Base-by-base conservation (phyloP, 371 early-diverging fungal species). In the Actinomortierella ambigua region DNA sequence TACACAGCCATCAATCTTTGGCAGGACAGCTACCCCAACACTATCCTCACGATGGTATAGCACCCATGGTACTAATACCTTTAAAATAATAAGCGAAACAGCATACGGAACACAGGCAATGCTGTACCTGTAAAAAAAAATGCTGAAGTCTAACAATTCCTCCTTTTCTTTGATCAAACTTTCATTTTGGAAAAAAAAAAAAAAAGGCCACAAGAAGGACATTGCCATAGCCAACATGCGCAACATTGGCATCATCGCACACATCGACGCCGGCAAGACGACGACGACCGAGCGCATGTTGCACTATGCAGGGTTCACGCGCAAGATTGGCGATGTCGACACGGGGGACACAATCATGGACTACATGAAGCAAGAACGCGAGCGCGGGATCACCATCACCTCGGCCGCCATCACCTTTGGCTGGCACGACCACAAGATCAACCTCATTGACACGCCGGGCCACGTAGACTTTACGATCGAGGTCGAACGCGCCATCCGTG, bases 261-360 rank as follows among this genome's bases (percentile, higher is more conserved):
- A 98, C 62, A 96, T 98, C 61, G 98, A 98, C 78, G 98, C 97
- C 79, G 93, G 92, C 50, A 98, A 98, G 73, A 98, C 98, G 14
- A 98, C 98, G 1, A 95, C 95, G 1, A 95, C 97, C 0, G 98
- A 98, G 68, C 89, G 98, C n/a, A 95, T 98, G 92, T 85, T 98
- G 14, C 92, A 90, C 75, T 94, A 95, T 80, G 92, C 95, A 3
- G 97, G 98, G 8, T 90, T 93, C 50, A 98, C 95, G 0, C 88
- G 88, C 52, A 77, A 84, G 9, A 89, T 96, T 49, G 95, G 95
- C 59, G 89, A 93, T 60, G 97, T 98, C 5, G 97, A 98, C 66
- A 81, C 86, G 43, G 98, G 98, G 14, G 90, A 90, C 55, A 98
- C 98, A 0, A 93, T 95, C 1, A 98, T 95, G 85, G 98, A 98